Evolutionary conservation across 75 land plant genomes (phyloP).

Genomic region (Azolla pinnata): DNA sequence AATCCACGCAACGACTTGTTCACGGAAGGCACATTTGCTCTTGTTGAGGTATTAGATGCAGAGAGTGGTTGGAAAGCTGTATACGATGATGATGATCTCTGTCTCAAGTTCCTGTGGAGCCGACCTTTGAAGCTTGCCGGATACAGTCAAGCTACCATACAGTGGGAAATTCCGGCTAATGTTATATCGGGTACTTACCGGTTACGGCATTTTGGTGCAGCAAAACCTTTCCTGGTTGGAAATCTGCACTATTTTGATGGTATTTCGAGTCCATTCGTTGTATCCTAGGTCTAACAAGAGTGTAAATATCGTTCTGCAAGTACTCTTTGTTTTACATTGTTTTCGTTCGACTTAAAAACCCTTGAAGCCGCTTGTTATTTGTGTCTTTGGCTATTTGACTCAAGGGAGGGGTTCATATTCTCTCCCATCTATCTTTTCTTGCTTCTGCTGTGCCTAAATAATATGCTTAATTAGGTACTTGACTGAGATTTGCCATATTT

Average conservation of each 20-base stretch:
- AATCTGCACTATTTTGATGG: slow-evolving; percentile 59
- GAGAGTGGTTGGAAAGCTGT: slow-evolving; percentile 41
- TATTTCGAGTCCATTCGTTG: slow-evolving; percentile 52
- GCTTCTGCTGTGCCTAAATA: too few species aligned
- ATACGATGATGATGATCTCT: slow-evolving; percentile 70
- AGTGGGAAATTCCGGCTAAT: slow-evolving; percentile 59
- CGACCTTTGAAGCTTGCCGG: slow-evolving; percentile 13
- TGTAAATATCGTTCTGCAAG: too few species aligned
- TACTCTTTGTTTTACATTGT: too few species aligned
- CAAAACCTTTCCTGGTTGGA: slow-evolving; percentile 30
- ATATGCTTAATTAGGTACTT: too few species aligned
- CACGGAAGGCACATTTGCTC: slow-evolving; percentile 68
- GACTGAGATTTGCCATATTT: too few species aligned
- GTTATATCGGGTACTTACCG: slow-evolving; percentile 59
- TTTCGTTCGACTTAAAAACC: too few species aligned
- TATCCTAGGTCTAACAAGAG: slow-evolving; percentile 31
- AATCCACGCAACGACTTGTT: slow-evolving; percentile 69
- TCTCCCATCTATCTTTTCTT: too few species aligned
- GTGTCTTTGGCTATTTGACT: too few species aligned
- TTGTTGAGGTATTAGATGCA: slow-evolving; percentile 45
- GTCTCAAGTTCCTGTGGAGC: slow-evolving; percentile 47
- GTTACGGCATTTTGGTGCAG: slow-evolving; percentile 65
- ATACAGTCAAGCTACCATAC: slow-evolving; percentile 48
- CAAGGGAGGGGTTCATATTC: too few species aligned
- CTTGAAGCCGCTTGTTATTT: too few species aligned